These are phyloP conservation scores for Nakataea oryzae DNA, from an alignment of 2,329 filamentous ascomycete species.

Conservation along the genomic window DNA sequence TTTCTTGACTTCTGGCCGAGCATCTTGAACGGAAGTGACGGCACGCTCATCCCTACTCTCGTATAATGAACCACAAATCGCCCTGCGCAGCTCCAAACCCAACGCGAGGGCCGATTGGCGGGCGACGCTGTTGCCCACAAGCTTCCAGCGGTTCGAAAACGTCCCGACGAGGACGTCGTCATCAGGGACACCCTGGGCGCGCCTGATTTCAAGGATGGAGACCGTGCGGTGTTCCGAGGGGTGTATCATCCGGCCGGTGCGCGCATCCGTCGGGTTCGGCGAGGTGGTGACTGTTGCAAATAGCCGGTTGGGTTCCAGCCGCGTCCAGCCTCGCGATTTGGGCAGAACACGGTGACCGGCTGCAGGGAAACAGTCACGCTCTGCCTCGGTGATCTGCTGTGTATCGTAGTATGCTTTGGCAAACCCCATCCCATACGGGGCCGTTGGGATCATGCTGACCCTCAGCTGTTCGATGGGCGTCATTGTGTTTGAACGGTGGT, in stretches of 20 bases:
- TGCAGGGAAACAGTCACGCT: constrained; percentile 28
- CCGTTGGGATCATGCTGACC: constrained; percentile 47
- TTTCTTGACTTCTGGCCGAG: background rate
- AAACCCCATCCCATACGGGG: constrained; percentile 45
- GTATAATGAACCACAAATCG: constrained; percentile 31
- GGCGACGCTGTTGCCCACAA: constrained; percentile 70
- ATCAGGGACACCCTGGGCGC: constrained; percentile 62
- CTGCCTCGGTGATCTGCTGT: constrained; percentile 24
- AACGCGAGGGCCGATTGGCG: constrained; percentile 56
- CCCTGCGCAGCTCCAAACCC: constrained; percentile 52
- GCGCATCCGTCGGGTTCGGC: constrained; percentile 38
- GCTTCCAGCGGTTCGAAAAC: constrained; percentile 44
- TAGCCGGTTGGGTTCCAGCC: constrained; percentile 31
- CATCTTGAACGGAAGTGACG: background rate
- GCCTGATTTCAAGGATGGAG: constrained; percentile 54
- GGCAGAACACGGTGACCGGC: constrained; percentile 3
- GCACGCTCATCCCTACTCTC: constrained; percentile 10
- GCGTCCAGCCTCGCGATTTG: constrained; percentile 21
- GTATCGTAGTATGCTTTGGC: constrained; percentile 27
- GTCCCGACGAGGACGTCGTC: constrained; percentile 57
- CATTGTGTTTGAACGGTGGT: constrained; percentile 47
- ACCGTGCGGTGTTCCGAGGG: constrained; percentile 54
- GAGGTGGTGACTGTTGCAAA: constrained; percentile 55
- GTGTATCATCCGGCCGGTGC: constrained; percentile 47
- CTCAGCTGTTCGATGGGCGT: constrained; percentile 29